phyloP scores from a whole-genome alignment of 2,329 filamentous ascomycete species.

The Ascocoryne sarcoides region DNA sequence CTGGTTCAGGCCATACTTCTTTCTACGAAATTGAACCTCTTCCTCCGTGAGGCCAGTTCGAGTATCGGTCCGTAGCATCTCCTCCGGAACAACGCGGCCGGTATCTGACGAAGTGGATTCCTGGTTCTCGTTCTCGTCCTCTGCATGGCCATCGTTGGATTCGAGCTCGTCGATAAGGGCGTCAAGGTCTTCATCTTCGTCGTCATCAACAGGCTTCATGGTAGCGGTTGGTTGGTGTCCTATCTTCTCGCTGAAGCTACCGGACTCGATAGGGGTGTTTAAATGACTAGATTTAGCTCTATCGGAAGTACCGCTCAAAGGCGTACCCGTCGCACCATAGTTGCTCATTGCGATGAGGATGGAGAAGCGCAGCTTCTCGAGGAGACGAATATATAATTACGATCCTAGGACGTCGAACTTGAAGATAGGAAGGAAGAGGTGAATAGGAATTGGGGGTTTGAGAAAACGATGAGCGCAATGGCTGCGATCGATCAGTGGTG shows the following conservation, averaged over 20 bases:
- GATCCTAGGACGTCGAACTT: neutral
- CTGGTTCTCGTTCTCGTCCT: constrained; percentile 51
- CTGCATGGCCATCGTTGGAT: constrained; percentile 62
- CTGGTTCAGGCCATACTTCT: constrained; percentile 75
- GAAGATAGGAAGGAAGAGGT: too few relatives aligned
- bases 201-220: constrained; percentile 41
- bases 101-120: constrained; percentile 42
- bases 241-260: constrained; percentile 56
- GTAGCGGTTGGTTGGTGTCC: constrained; percentile 29
- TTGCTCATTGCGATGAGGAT: constrained; percentile 11
- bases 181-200: constrained; percentile 78
- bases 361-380: constrained; percentile 13
- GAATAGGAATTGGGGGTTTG: too few relatives aligned
- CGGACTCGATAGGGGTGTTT: constrained; percentile 56
- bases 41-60: constrained; percentile 61
- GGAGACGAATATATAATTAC: constrained; percentile 2
- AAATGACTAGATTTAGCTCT: constrained; percentile 32
- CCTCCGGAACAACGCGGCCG: constrained; percentile 59
- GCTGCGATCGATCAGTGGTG: too few relatives aligned
- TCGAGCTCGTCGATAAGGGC: constrained; percentile 81
- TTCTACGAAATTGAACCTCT: constrained; percentile 55
- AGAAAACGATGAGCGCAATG: too few relatives aligned
- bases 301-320: constrained; percentile 11
- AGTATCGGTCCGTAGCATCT: constrained; percentile 69
- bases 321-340: constrained; percentile 13